Evolutionary conservation across 176 grass and related monocot species (phyloP).

Genomic region (Typha latifolia): DNA sequence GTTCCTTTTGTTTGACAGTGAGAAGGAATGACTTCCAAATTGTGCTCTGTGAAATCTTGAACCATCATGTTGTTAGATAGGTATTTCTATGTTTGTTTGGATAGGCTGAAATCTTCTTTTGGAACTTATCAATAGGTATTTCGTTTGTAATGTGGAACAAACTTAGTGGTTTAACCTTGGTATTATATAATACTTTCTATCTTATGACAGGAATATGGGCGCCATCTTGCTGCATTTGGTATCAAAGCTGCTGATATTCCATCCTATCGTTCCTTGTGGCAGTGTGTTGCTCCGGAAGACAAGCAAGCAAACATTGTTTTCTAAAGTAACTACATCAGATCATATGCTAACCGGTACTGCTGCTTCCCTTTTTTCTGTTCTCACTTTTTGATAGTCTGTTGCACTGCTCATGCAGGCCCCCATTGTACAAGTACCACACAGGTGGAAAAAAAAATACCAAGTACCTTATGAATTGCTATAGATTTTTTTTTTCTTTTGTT

Average conservation of each 20-base stretch:
- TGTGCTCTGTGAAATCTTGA: too few relatives aligned
- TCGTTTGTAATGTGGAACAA: too few relatives aligned
- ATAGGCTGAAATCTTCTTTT: too few relatives aligned
- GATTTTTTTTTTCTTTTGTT: not conserved
- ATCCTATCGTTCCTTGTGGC: conserved; percentile 67
- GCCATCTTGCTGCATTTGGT: conserved; percentile 58
- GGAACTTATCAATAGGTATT: too few relatives aligned
- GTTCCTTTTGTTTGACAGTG: not conserved
- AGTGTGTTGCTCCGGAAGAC: conserved; percentile 92
- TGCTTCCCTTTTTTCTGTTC: not conserved
- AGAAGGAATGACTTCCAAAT: not conserved
- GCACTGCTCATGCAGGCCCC: not conserved
- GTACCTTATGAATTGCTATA: not conserved
- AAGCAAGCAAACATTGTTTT: conserved; percentile 64
- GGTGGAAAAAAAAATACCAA: not conserved
- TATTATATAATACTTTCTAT: not conserved
- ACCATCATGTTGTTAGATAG: too few relatives aligned
- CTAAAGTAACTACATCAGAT: conserved; percentile 28
- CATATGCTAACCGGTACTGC: not conserved
- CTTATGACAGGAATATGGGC: conserved; percentile 75
- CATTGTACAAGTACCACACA: not conserved
- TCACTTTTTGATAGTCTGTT: not conserved
- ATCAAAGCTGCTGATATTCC: conserved; percentile 63
- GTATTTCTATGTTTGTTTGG: too few relatives aligned
- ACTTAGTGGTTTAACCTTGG: too few relatives aligned